Base-by-base conservation (phyloP, 1,284 basidiomycete species). In the Ceratobasidium papillatum region DNA sequence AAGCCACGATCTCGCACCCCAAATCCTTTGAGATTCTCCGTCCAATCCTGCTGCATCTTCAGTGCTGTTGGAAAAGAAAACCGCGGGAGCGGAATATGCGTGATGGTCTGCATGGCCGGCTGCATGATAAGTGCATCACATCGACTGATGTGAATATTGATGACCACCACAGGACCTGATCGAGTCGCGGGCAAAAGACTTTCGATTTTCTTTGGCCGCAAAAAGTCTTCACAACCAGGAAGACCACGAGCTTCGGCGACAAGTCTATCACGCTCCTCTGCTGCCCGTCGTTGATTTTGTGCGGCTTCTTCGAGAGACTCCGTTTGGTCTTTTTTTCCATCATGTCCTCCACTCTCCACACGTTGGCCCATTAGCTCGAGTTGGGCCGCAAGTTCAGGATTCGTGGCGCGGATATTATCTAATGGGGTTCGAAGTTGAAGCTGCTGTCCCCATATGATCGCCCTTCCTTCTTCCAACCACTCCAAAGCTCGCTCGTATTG, bases 381-480 rank as follows among this genome's bases (percentile, higher is more conserved):
- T 8, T n/a, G n/a, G n/a, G n/a, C n/a, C n/a, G 64, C 59, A 22
- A 65, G 59, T 4, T 36, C 59, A 38, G 59, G 32, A 22, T 41
- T 17, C 14, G 9, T 12, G 2, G 3, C 59, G 14, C 30, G 2
- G 14, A 61, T 3, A 11, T 38, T 11, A 38, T 61, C 59, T 2
- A 61, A 41, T 22, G 59, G 34, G 2, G 59, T 61, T 11, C 72
- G 43, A 34, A 51, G 62, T 14, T 34, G 25, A 11, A n/a, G 7
- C 4, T 49, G 19, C 52, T 74, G 72, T 14, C 11, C 34, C 47
- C 47, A 65, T 3, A 74, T 25, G 3, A 74, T 12, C 19, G 38
- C 25, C 3, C 72, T 3, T 2, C 62, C 61, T 41, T 38, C 36
- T 56, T 56, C 52, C 2, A 56, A 22, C 52, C 52, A 56, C 52